Base-by-base conservation (phyloP, 139 green algal genomes). In the Chlamydomonas asymmetrica region DNA sequence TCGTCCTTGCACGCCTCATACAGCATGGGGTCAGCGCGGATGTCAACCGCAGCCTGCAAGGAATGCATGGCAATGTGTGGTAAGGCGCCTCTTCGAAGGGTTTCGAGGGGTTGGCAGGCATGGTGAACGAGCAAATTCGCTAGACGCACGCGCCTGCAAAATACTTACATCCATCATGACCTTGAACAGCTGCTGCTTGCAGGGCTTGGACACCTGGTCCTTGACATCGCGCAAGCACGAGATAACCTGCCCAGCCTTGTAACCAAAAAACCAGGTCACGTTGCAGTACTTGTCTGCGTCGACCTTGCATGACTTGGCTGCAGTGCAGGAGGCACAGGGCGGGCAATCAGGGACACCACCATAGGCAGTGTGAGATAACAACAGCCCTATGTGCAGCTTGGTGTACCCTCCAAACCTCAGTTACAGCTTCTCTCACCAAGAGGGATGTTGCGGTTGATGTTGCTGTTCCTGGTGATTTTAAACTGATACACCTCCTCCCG, bases 401-500 rank as follows among this genome's bases (percentile, higher is more conserved):
- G 48, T 56, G 48, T 56, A 9, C 56, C 20, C 56, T n/a, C 48
- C n/a, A n/a, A n/a, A n/a, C n/a, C n/a, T n/a, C n/a, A n/a, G n/a
- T n/a, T n/a, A n/a, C n/a, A n/a, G n/a, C n/a, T n/a, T n/a, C n/a
- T 57, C 81, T 49, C 66, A 92, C 85, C 87, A 18, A 96, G 81
- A 0, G 82, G 77, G 1, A 90, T 60, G 67, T 97, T 91, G 35
- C 80, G 85, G 75, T 93, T 92, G 73, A 97, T 90, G 83, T 95
- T 96, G 23, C 66, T 83, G 64, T 87, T 88, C 18, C 85, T 67
- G 31, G 88, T 79, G 3, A 88, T 83, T 62, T 92, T 94, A 74
- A 93, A 95, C 7, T 81, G 65, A 35, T 74, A 82, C 40, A 96
- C 76, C 75, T 95, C 91, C 57, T 85, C 66, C 39, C 86, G 84